Evolutionary conservation across 148 eudicot species (phyloP).

Genomic region (Persicaria maculosa): DNA sequence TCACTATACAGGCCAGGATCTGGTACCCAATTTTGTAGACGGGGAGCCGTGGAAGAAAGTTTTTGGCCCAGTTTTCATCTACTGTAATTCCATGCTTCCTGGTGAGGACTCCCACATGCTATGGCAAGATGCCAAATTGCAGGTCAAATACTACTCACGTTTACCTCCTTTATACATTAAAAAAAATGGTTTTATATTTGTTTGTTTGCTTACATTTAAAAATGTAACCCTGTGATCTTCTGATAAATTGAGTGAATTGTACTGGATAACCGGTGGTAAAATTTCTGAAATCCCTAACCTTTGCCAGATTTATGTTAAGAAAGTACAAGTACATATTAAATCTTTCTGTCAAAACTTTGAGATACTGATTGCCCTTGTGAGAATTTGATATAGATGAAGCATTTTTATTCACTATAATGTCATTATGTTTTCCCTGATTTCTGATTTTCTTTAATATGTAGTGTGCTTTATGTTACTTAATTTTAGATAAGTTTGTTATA

Average conservation of each 20-base stretch:
- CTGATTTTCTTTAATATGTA: background rate
- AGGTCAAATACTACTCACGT: conserved; percentile 32
- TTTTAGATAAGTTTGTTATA: background rate
- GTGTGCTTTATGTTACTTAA: background rate
- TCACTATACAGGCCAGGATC: conserved; percentile 76
- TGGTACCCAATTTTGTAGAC: conserved; percentile 58
- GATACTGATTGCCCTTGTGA: background rate
- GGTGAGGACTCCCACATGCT: conserved; percentile 51
- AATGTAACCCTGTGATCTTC: too few species aligned
- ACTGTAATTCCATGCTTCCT: conserved; percentile 47
- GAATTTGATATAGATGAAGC: background rate
- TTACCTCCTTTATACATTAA: background rate
- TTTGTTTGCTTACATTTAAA: background rate
- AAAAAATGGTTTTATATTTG: background rate
- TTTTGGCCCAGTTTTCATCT: conserved; percentile 92
- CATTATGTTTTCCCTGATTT: too few species aligned
- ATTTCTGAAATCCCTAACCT: too few species aligned
- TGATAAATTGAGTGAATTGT: too few species aligned
- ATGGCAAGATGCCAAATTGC: conserved; percentile 87
- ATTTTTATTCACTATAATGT: background rate
- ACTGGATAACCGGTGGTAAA: too few species aligned
- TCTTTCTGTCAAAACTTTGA: background rate
- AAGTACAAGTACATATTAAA: background rate
- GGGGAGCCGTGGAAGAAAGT: conserved; percentile 92
- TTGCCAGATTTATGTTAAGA: too few species aligned